Percentiles rank a stretch among this genome's conserved stretches.
Conservation (phyloP, 2,329 filamentous ascomycete species). For the Ophiocordyceps robertsii region DNA sequence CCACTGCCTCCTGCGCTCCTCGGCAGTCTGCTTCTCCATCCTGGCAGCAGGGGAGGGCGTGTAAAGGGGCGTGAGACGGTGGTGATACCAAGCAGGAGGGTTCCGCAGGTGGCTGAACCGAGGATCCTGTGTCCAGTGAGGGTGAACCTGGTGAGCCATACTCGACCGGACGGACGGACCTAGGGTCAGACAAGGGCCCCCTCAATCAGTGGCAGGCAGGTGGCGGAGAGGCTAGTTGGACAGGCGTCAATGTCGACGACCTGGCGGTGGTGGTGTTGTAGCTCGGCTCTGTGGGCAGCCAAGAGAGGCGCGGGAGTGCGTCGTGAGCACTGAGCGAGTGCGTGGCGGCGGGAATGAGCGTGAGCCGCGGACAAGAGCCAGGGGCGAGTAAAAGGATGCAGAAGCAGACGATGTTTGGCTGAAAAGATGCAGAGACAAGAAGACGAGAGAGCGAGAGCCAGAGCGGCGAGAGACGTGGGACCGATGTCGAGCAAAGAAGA, state of each 20-base stretch:
- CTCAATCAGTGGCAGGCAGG: neutral
- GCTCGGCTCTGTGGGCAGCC: no score
- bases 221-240: neutral
- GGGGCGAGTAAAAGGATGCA: constrained; percentile 1
- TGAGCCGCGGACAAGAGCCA: neutral
- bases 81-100: constrained; percentile 6
- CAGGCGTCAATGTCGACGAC: no score
- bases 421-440: neutral
- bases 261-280: no score
- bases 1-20: constrained; percentile 5
- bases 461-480: neutral
- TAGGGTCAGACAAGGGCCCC: neutral
- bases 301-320: no score
- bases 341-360: neutral
- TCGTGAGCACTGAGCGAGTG: neutral
- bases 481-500: neutral
- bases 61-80: constrained; percentile 3
- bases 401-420: constrained; percentile 1
- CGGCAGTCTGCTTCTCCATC: constrained; percentile 9
- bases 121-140: constrained; percentile 7
- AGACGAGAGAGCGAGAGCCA: neutral
- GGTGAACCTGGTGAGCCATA: constrained; percentile 11
- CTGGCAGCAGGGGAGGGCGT: constrained; percentile 2
- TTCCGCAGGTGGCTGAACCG: constrained; percentile 5
- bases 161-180: constrained; percentile 4